Conservation (phyloP, 176 grass and related monocot genomes). For the Areca catechu region DNA sequence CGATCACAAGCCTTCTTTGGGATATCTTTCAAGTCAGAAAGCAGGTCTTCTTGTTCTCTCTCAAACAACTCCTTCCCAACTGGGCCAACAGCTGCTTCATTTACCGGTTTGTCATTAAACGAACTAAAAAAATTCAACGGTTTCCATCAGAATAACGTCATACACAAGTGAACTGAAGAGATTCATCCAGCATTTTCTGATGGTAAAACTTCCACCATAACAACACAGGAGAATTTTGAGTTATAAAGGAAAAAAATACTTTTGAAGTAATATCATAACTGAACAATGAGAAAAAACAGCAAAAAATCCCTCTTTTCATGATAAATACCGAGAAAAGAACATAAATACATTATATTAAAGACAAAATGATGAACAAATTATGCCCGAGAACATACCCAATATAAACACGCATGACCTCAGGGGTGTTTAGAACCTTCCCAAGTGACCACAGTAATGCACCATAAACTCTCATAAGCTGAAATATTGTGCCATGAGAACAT, state of each 20-base stretch:
- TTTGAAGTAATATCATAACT: too few relatives aligned
- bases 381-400: conserved; percentile 49
- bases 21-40: conserved; percentile 94
- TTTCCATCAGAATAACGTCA: background rate
- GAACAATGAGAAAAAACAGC: too few relatives aligned
- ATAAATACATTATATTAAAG: background rate
- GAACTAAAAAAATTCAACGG: conserved; percentile 44
- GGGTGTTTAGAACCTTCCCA: conserved; percentile 96
- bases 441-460: conserved; percentile 99
- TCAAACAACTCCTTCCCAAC: conserved; percentile 95
- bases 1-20: conserved; percentile 98
- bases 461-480: conserved; percentile 98
- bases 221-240: too few relatives aligned
- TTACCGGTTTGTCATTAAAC: conserved; percentile 97
- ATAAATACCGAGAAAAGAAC: background rate
- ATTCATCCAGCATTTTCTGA: background rate
- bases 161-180: background rate
- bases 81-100: conserved; percentile 71
- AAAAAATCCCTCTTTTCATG: background rate
- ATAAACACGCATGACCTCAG: conserved; percentile 91
- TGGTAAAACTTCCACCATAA: too few relatives aligned
- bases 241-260: too few relatives aligned
- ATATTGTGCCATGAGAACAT: conserved; percentile 7
- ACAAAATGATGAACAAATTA: background rate
- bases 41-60: conserved; percentile 92